Base-by-base conservation (phyloP, 2,329 filamentous ascomycete genomes). In the Xylariaceae sp. region DNA sequence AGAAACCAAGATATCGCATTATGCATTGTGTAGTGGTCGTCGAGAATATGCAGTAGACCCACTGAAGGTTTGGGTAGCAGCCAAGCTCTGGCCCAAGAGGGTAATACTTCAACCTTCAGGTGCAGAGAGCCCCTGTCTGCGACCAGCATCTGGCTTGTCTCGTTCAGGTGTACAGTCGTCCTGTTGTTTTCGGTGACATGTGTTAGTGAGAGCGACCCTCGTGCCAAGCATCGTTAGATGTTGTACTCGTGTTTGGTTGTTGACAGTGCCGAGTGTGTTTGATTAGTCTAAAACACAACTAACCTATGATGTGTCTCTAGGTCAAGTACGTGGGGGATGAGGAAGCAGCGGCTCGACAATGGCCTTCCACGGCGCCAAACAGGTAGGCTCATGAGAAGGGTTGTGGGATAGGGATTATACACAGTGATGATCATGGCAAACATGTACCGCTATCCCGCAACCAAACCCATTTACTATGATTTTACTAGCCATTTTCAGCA, bases 251-350 rank as follows among this genome's bases (percentile, higher is more conserved):
- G 57, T 57, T 57, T 59, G 54, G 61, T 57, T 62, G 61, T 65
- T 64, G 61, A 64, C 65, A 61, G 66, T 63, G 65, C 65, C 59
- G 67, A 61, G 64, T 60, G 55, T 45, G 41, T 48, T 25, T n/a
- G n/a, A n/a, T n/a, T n/a, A n/a, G n/a, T n/a, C n/a, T n/a, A n/a
- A n/a, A n/a, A n/a, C n/a, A n/a, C n/a, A n/a, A n/a, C n/a, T n/a
- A n/a, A n/a, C n/a, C n/a, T n/a, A n/a, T n/a, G n/a, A n/a, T n/a
- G n/a, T n/a, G n/a, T n/a, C n/a, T n/a, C n/a, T n/a, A n/a, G n/a
- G n/a, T n/a, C n/a, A n/a, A n/a, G n/a, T n/a, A n/a, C 20, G 17
- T 20, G 5, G 22, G 29, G 22, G 25, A 7, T 29, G 25, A 7
- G 25, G 25, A 29, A 29, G n/a, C n/a, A n/a, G n/a, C n/a, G n/a